phyloP scores from a whole-genome alignment of 2,329 filamentous ascomycete species.

The Fusarium pseudograminearum region DNA sequence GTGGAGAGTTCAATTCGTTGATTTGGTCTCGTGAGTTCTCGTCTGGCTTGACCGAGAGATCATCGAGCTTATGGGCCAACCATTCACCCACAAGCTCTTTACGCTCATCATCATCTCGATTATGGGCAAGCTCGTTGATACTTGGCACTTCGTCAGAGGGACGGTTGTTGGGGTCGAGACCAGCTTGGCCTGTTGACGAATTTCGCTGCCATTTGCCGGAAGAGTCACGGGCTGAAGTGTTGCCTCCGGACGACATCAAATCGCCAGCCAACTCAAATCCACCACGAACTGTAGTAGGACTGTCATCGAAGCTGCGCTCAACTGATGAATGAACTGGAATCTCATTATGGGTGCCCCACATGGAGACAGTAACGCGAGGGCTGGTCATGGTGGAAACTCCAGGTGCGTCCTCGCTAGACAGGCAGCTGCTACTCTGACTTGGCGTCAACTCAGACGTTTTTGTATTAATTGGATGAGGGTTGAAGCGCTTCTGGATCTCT shows the following conservation, averaged over 20 bases:
- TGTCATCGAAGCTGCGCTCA: conserved; percentile 57
- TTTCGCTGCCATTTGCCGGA: conserved; percentile 58
- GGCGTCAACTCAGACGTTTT: conserved; percentile 60
- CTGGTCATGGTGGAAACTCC: conserved; percentile 60
- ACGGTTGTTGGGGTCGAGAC: conserved; percentile 62
- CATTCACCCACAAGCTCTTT: conserved; percentile 65
- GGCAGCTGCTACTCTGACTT: conserved; percentile 61
- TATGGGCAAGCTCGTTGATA: conserved; percentile 61
- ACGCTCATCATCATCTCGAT: conserved; percentile 58
- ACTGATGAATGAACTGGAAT: conserved; percentile 53
- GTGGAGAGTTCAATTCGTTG: conserved; percentile 38
- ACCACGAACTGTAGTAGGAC: conserved; percentile 52
- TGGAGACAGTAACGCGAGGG: conserved; percentile 67
- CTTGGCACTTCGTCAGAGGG: conserved; percentile 59
- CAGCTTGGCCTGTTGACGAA: conserved; percentile 56
- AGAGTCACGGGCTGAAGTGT: conserved; percentile 53
- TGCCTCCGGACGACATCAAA: conserved; percentile 49
- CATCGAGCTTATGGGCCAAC: conserved; percentile 56
- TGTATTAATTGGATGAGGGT: conserved; percentile 49
- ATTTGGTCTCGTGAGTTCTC: conserved; percentile 44
- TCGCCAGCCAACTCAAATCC: conserved; percentile 57
- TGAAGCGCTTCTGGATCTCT: conserved; percentile 57
- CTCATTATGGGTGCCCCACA: conserved; percentile 62
- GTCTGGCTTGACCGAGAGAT: conserved; percentile 43
- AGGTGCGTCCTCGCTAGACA: conserved; percentile 63